Evolutionary conservation across 768 basidiomycete species (phyloP).

Genomic region (Lactarius indigo): DNA sequence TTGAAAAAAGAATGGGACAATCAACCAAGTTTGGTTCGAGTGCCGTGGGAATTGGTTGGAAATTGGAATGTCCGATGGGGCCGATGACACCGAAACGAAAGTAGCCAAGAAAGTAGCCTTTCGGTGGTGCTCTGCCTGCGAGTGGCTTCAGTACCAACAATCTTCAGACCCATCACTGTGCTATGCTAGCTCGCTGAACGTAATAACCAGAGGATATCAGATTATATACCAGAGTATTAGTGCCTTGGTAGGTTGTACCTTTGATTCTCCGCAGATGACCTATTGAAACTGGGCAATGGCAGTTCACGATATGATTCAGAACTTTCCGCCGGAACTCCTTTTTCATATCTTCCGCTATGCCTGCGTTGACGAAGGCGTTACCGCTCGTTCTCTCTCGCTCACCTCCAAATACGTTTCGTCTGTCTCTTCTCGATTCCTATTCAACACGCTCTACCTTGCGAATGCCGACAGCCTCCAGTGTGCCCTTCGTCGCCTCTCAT

Average conservation of each 20-base stretch:
- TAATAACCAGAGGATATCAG: background rate
- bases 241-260: background rate
- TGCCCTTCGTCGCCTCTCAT: slow-evolving; percentile 5
- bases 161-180: background rate
- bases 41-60: background rate
- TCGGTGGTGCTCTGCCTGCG: background rate
- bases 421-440: slow-evolving; percentile 15
- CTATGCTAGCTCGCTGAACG: background rate
- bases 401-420: slow-evolving; percentile 16
- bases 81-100: no score
- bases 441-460: slow-evolving; percentile 9
- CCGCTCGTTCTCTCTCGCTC: slow-evolving; percentile 17
- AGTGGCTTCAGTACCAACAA: background rate
- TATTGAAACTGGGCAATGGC: background rate
- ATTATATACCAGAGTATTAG: background rate
- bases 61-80: background rate
- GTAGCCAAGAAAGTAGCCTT: background rate
- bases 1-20: background rate
- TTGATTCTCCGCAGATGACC: background rate
- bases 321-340: slow-evolving; percentile 19
- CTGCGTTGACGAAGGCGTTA: slow-evolving; percentile 16
- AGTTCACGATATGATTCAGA: slow-evolving; percentile 11
- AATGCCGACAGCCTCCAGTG: slow-evolving; percentile 1
- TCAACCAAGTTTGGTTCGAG: background rate
- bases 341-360: slow-evolving; percentile 16